A percentile compares a stretch with the other conserved stretches of the same genome.
Conservation (phyloP, 345 rosid species). For the Cardamine occulta region DNA sequence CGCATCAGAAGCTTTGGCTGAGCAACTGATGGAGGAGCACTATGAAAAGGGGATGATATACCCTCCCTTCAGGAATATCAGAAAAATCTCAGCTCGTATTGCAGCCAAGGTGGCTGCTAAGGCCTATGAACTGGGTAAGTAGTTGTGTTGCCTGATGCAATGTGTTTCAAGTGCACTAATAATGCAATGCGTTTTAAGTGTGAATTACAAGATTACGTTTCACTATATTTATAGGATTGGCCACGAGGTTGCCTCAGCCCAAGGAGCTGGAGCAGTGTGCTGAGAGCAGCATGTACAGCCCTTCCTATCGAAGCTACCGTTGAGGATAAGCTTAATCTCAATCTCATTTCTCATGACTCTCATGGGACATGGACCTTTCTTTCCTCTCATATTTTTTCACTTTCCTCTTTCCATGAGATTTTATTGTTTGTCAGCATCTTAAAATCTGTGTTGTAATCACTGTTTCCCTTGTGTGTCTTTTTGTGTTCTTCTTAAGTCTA, state of each 20-base stretch:
- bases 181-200: not conserved
- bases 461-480: constrained; percentile 8
- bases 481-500: not conserved
- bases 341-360: constrained; percentile 2
- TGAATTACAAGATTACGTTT: constrained; percentile 13
- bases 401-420: constrained; percentile 21
- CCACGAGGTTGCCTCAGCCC: constrained; percentile 86
- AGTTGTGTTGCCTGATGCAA: not conserved
- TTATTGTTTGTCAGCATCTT: constrained; percentile 3
- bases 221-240: constrained; percentile 59
- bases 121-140: constrained; percentile 91
- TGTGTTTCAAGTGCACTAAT: not conserved
- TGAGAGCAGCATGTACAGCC: constrained; percentile 97
- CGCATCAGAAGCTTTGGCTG: constrained; percentile 91
- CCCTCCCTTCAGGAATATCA: constrained; percentile 85
- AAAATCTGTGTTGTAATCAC: constrained; percentile 23
- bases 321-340: constrained; percentile 38
- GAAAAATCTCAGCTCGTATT: constrained; percentile 91
- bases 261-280: constrained; percentile 73
- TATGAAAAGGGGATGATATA: constrained; percentile 78
- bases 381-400: constrained; percentile 24
- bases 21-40: constrained; percentile 74
- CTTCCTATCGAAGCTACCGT: constrained; percentile 69
- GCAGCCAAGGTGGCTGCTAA: constrained; percentile 91
- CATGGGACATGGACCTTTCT: not conserved